phyloP scores from a whole-genome alignment of 345 rosid genomes.

The Dipteronia sinensis region DNA sequence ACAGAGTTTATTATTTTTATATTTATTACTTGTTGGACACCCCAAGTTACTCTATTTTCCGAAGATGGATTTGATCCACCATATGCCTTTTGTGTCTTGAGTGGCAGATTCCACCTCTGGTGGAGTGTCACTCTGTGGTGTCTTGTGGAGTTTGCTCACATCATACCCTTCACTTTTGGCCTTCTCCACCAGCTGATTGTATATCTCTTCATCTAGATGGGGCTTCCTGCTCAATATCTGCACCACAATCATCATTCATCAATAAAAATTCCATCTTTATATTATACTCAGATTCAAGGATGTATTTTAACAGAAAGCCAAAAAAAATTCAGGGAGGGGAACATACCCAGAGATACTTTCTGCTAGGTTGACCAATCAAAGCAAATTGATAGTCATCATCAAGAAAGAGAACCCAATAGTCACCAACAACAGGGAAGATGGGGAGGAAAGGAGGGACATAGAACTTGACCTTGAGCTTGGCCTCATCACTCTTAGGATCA shows the following conservation, averaged over 20 bases:
- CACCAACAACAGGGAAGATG: slow-evolving; percentile 72
- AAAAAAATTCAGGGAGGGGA: no score
- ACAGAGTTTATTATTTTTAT: not conserved
- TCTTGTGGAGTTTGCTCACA: slow-evolving; percentile 74
- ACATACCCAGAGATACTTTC: slow-evolving; percentile 79
- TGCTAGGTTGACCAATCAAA: slow-evolving; percentile 73
- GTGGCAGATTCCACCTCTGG: slow-evolving; percentile 55
- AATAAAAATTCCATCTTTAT: not conserved
- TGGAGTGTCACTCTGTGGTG: slow-evolving; percentile 66
- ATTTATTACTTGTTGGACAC: not conserved
- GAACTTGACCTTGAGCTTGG: slow-evolving; percentile 90
- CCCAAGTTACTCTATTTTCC: slow-evolving; percentile 42
- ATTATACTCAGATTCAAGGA: no score
- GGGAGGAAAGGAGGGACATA: slow-evolving; percentile 89
- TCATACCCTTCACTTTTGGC: slow-evolving; percentile 68
- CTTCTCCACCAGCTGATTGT: slow-evolving; percentile 59
- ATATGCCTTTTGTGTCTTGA: slow-evolving; percentile 67
- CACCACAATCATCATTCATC: not conserved
- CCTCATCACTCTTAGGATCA: slow-evolving; percentile 75
- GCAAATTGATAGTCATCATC: slow-evolving; percentile 71
- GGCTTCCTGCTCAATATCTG: slow-evolving; percentile 75
- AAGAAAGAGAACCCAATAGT: slow-evolving; percentile 79
- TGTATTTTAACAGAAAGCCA: no score
- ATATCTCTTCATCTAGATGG: slow-evolving; percentile 59
- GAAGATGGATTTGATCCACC: slow-evolving; percentile 87